phyloP scores from a whole-genome alignment of 371 early-diverging fungal species.

The Conidiobolus incongruus region DNA sequence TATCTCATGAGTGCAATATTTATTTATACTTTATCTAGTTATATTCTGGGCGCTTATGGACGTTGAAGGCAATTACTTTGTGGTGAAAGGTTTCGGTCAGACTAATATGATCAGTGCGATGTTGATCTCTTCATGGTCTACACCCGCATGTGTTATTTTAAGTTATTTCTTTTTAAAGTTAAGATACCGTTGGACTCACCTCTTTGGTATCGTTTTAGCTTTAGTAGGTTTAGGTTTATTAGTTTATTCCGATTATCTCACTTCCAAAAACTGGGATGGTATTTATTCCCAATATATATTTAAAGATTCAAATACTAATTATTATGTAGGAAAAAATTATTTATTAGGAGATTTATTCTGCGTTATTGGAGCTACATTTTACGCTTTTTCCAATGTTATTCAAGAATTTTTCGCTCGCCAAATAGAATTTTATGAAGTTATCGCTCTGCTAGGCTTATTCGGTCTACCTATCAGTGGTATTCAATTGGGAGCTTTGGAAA shows the following conservation, averaged over 20 bases:
- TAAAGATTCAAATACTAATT: background rate
- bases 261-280: background rate
- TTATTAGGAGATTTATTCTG: conserved; percentile 44
- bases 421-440: conserved; percentile 39
- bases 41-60: conserved; percentile 35
- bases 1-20: background rate
- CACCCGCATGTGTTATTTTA: conserved; percentile 38
- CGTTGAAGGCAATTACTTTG: conserved; percentile 58
- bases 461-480: conserved; percentile 40
- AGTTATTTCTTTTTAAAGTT: conserved; percentile 29
- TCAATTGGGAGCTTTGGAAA: conserved; percentile 38
- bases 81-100: conserved; percentile 46
- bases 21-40: conserved; percentile 9
- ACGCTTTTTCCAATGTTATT: conserved; percentile 38
- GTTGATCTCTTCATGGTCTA: conserved; percentile 53
- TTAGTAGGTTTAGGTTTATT: conserved; percentile 38
- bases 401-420: conserved; percentile 44
- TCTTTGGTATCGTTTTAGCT: conserved; percentile 31
- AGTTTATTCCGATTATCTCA: conserved; percentile 27
- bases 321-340: conserved; percentile 16
- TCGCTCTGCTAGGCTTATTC: conserved; percentile 44
- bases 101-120: conserved; percentile 45
- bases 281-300: background rate
- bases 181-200: conserved; percentile 34
- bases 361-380: conserved; percentile 40